Base-by-base conservation (phyloP, 306 rosid genomes). In the Datisca glomerata region DNA sequence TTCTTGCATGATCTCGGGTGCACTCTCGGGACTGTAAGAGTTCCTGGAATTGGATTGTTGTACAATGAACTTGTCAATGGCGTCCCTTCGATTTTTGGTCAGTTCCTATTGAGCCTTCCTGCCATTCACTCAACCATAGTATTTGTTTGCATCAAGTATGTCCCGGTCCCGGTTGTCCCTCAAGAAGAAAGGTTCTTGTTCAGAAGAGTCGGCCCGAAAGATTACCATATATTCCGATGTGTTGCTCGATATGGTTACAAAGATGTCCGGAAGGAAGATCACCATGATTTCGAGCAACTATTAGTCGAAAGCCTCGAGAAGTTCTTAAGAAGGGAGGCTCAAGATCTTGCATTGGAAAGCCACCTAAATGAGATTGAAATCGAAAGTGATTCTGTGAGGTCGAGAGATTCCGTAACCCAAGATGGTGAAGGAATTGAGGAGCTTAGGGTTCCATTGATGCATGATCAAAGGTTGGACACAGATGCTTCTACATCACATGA, bases 31-130 rank as follows among this genome's bases (percentile, higher is more conserved):
- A 83, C 95, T 2, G 91, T 89, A 21, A 71, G 97, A 70, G 81
- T 80, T 41, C 86, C 98, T 7, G 98, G 98, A 63, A 80, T 89
- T 25, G 98, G 98, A 43, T 60, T 89, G 72, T 61, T 89, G 5
- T 89, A 84, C 57, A 84, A 85, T 20, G 98, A 89, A 60, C 98
- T 89, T 64, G 98, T 89, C 62, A 86, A 84, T 15, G 98, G 98
- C 46, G 57, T 89, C 65, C 98, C 98, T 58, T 78, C 93, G 53
- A 68, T 89, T 57, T 81, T 89, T 12, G 74, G 81, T 13, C 98
- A 89, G 52, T 89, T 84, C 69, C 72, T 89, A 49, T 79, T 84
- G 11, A 68, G 56, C 79, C 93, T 89, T 59, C 95, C 98, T 15
- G 98, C 93, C 36, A 71, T 89, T 54, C 98, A 89, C 65, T 89